Base-by-base conservation (phyloP, 2,329 filamentous ascomycete species). In the Penicillium janthinellum region DNA sequence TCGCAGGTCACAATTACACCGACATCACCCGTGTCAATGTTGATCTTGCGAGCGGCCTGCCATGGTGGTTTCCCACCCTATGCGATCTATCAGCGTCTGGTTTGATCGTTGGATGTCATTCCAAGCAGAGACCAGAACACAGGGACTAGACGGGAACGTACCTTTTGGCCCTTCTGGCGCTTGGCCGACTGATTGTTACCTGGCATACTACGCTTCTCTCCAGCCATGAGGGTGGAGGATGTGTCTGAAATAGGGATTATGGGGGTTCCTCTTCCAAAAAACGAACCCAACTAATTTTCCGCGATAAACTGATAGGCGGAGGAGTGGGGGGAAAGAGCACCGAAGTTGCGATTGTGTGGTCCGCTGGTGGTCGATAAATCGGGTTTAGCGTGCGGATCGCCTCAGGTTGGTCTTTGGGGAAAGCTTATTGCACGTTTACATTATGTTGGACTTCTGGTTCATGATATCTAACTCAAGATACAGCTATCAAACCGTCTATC, bases 1-100 rank as follows among this genome's bases (percentile, higher is more conserved):
- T 85, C 82, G 70, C 86, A 88, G 3, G 86, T 87, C 44, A 85
- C 82, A 78, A 86, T 88, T 31, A 88, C 85, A 11, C 86, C 86
- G 53, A 80, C 79, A 67, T 88, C 85, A 15, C 85, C 86, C 55
- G 65, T 69, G 58, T 79, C 77, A 53, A 81, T 69, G 25, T 63
- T 38, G 61, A 61, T 59, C 68, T 67, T 68, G 64, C 56, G 76
- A 68, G 37, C 63, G 1, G 71, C 76, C 63, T 70, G 72, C 51
- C 60, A 62, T 45, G 47, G 47, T 15, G 55, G 55, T 34, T 56
- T 59, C 37, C 62, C 68, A 53, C 69, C 69, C 73, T 76, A 50
- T 64, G 17, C n/a, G 31, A 51, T 39, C 37, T 15, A 35, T 59
- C 53, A 61, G 64, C 49, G 5, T 52, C 37, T n/a, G 31, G 35